phyloP scores from a whole-genome alignment of 1,284 basidiomycete genomes.

The Ceratobasidium sp. region DNA sequence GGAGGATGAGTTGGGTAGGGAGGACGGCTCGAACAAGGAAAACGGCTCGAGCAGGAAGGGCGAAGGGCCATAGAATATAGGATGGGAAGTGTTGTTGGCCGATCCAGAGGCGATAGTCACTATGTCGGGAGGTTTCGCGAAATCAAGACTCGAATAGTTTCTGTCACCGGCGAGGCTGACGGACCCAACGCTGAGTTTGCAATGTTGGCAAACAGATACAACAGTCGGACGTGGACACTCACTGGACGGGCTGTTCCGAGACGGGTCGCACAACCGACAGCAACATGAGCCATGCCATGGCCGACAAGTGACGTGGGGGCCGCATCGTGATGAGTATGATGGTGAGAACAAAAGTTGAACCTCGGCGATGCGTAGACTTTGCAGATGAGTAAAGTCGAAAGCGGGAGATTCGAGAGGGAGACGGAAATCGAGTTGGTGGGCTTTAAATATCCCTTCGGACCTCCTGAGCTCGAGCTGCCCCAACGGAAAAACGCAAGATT shows the following conservation, averaged over 20 bases:
- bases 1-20: too few species aligned
- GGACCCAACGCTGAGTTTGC: background rate
- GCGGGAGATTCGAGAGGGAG: background rate
- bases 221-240: background rate
- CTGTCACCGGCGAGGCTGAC: background rate
- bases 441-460: background rate
- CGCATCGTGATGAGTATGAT: background rate
- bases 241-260: background rate
- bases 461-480: slow-evolving; percentile 7
- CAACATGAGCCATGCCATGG: background rate
- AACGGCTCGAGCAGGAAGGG: too few species aligned
- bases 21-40: too few species aligned
- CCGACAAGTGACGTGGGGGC: background rate
- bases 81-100: background rate
- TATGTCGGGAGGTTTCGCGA: background rate
- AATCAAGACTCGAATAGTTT: background rate
- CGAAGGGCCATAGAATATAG: background rate
- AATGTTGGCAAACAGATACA: background rate
- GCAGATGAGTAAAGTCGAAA: background rate
- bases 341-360: background rate
- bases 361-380: background rate
- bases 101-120: background rate
- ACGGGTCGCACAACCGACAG: background rate
- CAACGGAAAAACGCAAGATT: background rate
- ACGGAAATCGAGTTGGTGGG: background rate